Conservation (phyloP, 495 filamentous ascomycete species). For the Podospora bellae-mahoneyi region DNA sequence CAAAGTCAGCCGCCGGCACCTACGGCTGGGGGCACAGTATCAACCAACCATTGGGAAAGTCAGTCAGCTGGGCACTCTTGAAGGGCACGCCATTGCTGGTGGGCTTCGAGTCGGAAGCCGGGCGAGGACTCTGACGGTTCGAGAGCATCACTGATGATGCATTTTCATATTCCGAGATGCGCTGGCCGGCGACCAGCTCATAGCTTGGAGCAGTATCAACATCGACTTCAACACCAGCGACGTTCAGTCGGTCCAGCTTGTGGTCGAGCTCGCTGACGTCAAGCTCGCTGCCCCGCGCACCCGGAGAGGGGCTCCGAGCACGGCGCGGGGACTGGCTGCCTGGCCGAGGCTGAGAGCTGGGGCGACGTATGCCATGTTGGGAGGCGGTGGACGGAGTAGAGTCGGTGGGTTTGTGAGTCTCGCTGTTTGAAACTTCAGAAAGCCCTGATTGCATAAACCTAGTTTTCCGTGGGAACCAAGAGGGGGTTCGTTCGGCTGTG, state of each 20-base stretch:
- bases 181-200: constrained; percentile 46
- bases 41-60: constrained; percentile 76
- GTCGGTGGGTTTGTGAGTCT: constrained; percentile 40
- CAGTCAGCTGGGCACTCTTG: constrained; percentile 53
- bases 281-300: constrained; percentile 24
- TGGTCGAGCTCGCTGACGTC: constrained; percentile 38
- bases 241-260: constrained; percentile 43
- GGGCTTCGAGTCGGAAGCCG: constrained; percentile 58
- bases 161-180: constrained; percentile 72
- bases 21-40: not conserved
- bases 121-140: constrained; percentile 45
- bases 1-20: constrained; percentile 19
- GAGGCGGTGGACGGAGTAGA: constrained; percentile 41
- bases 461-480: constrained; percentile 39
- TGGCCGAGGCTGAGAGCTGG: constrained; percentile 24
- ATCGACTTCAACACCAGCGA: constrained; percentile 15
- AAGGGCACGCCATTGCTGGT: constrained; percentile 48
- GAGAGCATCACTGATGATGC: constrained; percentile 40
- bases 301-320: constrained; percentile 30
- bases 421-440: constrained; percentile 57
- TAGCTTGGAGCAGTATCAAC: constrained; percentile 5
- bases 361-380: constrained; percentile 68
- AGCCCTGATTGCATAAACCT: constrained; percentile 89
- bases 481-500: constrained; percentile 60
- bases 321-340: constrained; percentile 33